Evolutionary conservation across 768 basidiomycete genomes (phyloP).

Genomic region (Leucosporidium creatinivorum): DNA sequence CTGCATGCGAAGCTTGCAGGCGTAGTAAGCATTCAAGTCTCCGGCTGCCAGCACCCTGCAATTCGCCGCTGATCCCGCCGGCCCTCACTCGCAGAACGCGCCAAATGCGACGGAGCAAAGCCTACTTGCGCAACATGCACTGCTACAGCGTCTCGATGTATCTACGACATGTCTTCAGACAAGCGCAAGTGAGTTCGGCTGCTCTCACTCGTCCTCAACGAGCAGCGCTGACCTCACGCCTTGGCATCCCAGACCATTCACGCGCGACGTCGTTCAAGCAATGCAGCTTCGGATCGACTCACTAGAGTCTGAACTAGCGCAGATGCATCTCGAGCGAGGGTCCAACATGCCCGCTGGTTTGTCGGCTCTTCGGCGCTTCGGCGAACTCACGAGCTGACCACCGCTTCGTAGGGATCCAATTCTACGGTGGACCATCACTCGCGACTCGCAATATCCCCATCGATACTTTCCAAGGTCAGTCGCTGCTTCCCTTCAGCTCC

Average conservation of each 20-base stretch:
- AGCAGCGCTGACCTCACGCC: neutral
- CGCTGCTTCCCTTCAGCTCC: neutral
- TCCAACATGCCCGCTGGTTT: neutral
- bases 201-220: neutral
- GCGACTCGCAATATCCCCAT: neutral
- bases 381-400: neutral
- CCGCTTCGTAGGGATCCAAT: neutral
- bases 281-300: slow-evolving; percentile 32
- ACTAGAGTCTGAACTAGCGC: slow-evolving; percentile 21
- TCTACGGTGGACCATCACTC: neutral
- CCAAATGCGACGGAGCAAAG: slow-evolving; percentile 5
- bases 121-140: neutral
- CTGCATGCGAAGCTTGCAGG: too few relatives aligned
- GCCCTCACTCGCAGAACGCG: neutral
- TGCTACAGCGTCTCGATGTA: neutral
- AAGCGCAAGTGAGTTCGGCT: slow-evolving; percentile 2
- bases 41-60: too few relatives aligned
- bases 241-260: neutral
- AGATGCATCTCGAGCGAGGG: neutral
- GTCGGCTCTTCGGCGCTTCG: neutral
- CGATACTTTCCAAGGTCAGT: neutral
- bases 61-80: too few relatives aligned
- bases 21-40: too few relatives aligned
- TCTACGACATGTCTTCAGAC: neutral
- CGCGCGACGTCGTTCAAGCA: slow-evolving; percentile 1